These are phyloP conservation scores for Furcasterigmium furcatum DNA, from an alignment of 2,329 filamentous ascomycete species.

Conservation along the genomic window DNA sequence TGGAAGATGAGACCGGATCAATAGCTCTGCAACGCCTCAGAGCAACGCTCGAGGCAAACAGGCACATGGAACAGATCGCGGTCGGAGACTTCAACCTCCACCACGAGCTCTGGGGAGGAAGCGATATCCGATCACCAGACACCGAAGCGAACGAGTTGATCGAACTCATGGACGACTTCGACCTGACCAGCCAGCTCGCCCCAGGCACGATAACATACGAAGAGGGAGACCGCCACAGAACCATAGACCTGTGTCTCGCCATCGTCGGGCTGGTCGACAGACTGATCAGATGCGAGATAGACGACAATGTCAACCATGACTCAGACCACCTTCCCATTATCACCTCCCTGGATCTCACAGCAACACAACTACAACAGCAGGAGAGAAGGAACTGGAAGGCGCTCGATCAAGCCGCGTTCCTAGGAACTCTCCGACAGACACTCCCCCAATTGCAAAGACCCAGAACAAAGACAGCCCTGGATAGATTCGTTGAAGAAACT, in stretches of 20 bases:
- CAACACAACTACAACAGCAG: neutral
- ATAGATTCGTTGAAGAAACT: neutral
- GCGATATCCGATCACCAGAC: neutral
- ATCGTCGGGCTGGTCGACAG: neutral
- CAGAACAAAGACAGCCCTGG: neutral
- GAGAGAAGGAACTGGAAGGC: neutral
- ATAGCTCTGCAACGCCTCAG: neutral
- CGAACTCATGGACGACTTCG: neutral
- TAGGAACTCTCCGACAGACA: neutral
- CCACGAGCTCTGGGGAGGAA: conserved; percentile 1
- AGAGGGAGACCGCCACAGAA: neutral
- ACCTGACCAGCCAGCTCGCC: neutral
- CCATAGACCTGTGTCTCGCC: neutral
- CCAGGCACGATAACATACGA: neutral
- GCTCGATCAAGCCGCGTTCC: neutral
- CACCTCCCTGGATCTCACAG: neutral
- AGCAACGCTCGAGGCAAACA: neutral
- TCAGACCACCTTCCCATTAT: conserved; percentile 1
- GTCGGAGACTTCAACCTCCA: conserved; percentile 1
- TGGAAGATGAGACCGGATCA: neutral
- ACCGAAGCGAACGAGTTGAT: neutral
- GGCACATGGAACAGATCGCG: neutral
- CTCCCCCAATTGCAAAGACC: neutral
- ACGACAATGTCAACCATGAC: neutral
- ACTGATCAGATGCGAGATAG: conserved; percentile 1